Evolutionary conservation across 495 filamentous ascomycete genomes (phyloP), one percentile per base, ranked within the genome.

Genomic region (Daldinia loculata): DNA sequence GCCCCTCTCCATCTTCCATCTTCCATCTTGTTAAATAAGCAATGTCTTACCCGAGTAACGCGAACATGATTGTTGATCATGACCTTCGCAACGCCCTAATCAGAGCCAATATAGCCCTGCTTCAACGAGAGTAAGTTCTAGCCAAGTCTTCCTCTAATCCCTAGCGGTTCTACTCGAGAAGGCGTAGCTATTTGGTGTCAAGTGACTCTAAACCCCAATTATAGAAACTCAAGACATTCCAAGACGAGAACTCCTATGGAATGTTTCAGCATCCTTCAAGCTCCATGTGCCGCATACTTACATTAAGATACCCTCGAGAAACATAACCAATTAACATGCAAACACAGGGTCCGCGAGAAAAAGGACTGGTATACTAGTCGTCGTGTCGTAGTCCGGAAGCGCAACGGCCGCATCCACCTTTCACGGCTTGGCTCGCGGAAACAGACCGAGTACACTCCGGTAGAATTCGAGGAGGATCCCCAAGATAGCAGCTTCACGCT

Each of bases 341-440:
- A 51, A 17, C 8, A 32, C 41, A 74, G 71, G 30, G 56, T 74
- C n/a, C 71, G 71, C 7, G 71, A 74, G 51, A 74, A 74, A 34
- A 70, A 67, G 17, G 48, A 74, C 15, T 74, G 71, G 71, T 74
- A 74, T 14, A 70, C 66, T 27, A 63, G 55, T 12, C 66, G 66
- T 2, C 66, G 71, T 19, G 71, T 74, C 32, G 71, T 74, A 32
- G 66, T 74, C 41, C 71, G 71, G 34, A 74, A 74, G 66, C 71
- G 71, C 51, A 69, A 69, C 66, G 71, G 71, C n/a, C 66, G 66
- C 29, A 70, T 74, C 38, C 71, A 74, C 52, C 62, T 74, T 17
- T 74, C 71, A 19, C 71, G 71, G 0, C 66, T 74, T 4, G 71
- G 66, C 2, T 74, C 71, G 6, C 66, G 55, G 11, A 52, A 64